These are phyloP conservation scores for Rosa rugosa DNA, from an alignment of 306 rosid species.

Conservation along the genomic window DNA sequence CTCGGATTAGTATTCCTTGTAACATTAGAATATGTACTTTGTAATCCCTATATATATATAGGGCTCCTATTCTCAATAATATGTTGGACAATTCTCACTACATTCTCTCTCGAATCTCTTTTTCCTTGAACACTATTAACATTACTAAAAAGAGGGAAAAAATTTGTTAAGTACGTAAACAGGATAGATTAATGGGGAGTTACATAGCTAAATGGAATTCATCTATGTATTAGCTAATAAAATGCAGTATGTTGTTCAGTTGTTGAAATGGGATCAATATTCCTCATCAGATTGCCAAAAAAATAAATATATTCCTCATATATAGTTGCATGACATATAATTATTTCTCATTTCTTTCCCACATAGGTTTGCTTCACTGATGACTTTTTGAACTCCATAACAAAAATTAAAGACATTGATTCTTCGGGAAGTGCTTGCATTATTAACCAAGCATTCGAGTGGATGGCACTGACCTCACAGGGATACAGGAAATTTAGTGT, in stretches of 20 bases:
- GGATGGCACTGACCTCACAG: conserved; percentile 41
- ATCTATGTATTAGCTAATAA: not conserved
- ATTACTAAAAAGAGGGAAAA: too few relatives aligned
- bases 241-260: not conserved
- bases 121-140: too few relatives aligned
- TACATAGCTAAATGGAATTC: not conserved
- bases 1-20: too few relatives aligned
- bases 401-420: conserved; percentile 24
- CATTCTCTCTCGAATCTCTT: too few relatives aligned
- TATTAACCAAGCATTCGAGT: conserved; percentile 46
- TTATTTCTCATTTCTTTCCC: too few relatives aligned
- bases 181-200: not conserved
- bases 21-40: too few relatives aligned
- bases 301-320: too few relatives aligned
- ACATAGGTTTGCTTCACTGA: conserved; percentile 40
- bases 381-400: conserved; percentile 34
- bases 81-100: too few relatives aligned
- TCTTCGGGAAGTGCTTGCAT: conserved; percentile 32
- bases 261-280: not conserved
- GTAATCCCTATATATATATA: too few relatives aligned
- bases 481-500: not conserved
- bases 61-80: too few relatives aligned
- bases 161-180: not conserved
- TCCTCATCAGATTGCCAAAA: not conserved
- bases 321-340: too few relatives aligned